phyloP scores from a whole-genome alignment of 371 early-diverging fungal genomes.

The Syncephalastrum sp. region DNA sequence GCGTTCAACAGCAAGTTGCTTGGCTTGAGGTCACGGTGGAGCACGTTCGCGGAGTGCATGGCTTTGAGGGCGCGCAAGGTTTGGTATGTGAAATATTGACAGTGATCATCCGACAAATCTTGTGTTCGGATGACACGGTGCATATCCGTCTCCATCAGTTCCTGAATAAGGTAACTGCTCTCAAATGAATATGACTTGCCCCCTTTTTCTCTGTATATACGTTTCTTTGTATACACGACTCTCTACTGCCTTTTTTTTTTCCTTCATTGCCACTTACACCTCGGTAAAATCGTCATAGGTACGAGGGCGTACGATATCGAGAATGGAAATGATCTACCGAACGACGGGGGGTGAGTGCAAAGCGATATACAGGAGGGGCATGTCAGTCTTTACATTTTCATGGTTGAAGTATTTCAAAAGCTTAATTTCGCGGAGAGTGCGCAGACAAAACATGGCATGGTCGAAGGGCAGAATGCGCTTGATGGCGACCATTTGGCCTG shows the following conservation, averaged over 20 bases:
- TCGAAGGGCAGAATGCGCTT: slow-evolving; percentile 90
- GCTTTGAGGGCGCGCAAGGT: slow-evolving; percentile 95
- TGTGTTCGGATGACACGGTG: slow-evolving; percentile 98
- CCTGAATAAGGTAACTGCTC: slow-evolving; percentile 64
- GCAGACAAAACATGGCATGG: slow-evolving; percentile 84
- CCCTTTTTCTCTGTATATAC: background rate
- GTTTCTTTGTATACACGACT: background rate
- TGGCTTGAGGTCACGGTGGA: slow-evolving; percentile 98
- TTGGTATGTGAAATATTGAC: slow-evolving; percentile 98
- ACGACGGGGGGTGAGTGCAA: background rate
- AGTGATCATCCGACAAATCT: slow-evolving; percentile 95
- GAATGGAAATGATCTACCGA: slow-evolving; percentile 81
- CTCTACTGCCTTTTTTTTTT: background rate
- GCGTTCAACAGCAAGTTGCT: slow-evolving; percentile 96
- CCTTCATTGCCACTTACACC: slow-evolving; percentile 57
- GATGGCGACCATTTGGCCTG: slow-evolving; percentile 90
- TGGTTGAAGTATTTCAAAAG: slow-evolving; percentile 86
- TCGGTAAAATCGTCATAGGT: slow-evolving; percentile 79
- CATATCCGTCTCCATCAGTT: slow-evolving; percentile 97
- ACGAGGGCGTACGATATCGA: slow-evolving; percentile 85
- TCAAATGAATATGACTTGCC: too few species aligned
- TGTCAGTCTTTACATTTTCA: slow-evolving; percentile 59
- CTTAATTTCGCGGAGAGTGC: slow-evolving; percentile 89
- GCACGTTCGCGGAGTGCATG: slow-evolving; percentile 97
- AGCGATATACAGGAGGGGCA: background rate